Base-by-base conservation (phyloP, 139 green algal genomes). In the Diplosphaera chodatii region DNA sequence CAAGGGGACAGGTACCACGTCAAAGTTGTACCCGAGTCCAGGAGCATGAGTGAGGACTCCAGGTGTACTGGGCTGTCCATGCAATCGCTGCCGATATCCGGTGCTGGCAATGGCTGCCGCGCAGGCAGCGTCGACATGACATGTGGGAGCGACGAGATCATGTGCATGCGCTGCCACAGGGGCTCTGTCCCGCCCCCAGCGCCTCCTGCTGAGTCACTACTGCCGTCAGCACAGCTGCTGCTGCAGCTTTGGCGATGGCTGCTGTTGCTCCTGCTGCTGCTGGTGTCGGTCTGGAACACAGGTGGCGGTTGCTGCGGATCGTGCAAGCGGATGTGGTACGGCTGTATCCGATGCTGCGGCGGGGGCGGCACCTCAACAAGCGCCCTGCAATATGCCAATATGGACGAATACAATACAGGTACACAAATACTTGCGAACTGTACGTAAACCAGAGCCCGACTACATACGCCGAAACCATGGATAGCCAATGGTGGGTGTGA, bases 301-400 rank as follows among this genome's bases (percentile, higher is more conserved):
- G 55, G 15, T 23, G 22, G 55, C 22, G 21, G 23, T 13, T 4
- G 21, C 55, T 23, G 22, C 4, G 55, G 55, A 18, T 64, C 55
- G 55, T 64, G 55, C 55, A 64, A 18, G 10, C 23, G 55, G 22
- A 64, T 28, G 55, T 4, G 4, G 23, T 64, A 64, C 4, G 55
- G 55, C 55, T 15, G 10, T 18, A 18, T n/a, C 10, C 55, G 21
- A 18, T 64, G 4, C 22, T 64, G 20, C 4, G 55, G 55, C 23
- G 55, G 55, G 64, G 32, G 30, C 23, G 73, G 73, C 59, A 78
- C 28, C 67, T 73, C 73, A 4, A 78, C 67, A 23, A 69, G 27
- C 22, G 64, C 65, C 37, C 73, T 66, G 15, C 66, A 30, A 66
- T n/a, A 73, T 69, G 31, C 69, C 8, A 64, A 30, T 18, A 4